phyloP scores from a whole-genome alignment of 768 basidiomycete genomes.

The Xanthoconium purpureum region DNA sequence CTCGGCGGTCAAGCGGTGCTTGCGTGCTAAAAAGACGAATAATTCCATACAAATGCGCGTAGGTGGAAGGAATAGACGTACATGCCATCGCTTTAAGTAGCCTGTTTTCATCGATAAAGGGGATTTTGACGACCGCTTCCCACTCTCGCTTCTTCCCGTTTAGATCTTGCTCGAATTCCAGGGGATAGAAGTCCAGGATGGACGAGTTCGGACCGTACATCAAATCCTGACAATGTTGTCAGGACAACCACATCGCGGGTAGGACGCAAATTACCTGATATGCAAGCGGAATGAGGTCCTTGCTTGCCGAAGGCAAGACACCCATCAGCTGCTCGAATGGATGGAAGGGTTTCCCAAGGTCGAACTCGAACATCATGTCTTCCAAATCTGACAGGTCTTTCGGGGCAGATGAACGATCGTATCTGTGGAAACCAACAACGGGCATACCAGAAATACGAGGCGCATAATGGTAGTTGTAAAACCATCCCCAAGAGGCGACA shows the following conservation, averaged over 20 bases:
- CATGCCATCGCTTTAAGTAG: constrained; percentile 81
- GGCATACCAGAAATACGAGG: constrained; percentile 88
- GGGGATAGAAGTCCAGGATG: constrained; percentile 92
- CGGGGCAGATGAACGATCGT: constrained; percentile 4
- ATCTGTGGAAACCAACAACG: background rate
- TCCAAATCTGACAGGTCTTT: constrained; percentile 62
- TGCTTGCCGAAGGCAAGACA: constrained; percentile 88
- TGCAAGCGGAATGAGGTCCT: constrained; percentile 81
- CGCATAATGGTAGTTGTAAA: constrained; percentile 97
- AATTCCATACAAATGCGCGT: background rate
- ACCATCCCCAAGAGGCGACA: constrained; percentile 98
- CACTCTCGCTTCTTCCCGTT: constrained; percentile 99
- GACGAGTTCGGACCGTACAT: constrained; percentile 84
- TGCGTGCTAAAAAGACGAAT: constrained; percentile 51
- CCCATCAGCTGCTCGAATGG: constrained; percentile 99
- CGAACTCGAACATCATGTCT: constrained; percentile 81
- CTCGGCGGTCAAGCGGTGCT: constrained; percentile 70
- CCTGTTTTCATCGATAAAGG: constrained; percentile 85
- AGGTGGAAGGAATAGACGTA: constrained; percentile 26
- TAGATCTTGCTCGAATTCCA: constrained; percentile 86
- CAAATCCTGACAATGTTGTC: constrained; percentile 56
- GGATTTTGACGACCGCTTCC: constrained; percentile 99
- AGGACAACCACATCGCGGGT: background rate
- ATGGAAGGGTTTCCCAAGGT: constrained; percentile 83
- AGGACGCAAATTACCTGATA: constrained; percentile 57